Conservation (phyloP, 2,329 filamentous ascomycete species). For the Zopfia rhizophila region DNA sequence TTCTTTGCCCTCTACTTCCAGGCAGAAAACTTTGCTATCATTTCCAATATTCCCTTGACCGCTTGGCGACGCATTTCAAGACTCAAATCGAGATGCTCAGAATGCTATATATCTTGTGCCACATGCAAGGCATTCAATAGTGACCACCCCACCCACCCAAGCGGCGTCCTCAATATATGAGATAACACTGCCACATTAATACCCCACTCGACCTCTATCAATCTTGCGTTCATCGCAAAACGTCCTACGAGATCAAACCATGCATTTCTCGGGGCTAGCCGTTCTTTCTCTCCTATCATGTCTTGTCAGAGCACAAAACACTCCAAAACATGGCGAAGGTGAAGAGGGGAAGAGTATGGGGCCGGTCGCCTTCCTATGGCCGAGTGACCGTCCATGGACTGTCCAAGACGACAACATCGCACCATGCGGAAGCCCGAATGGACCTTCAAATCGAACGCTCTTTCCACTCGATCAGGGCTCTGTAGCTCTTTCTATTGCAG, state of each 20-base stretch:
- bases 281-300: background rate
- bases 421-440: constrained; percentile 66
- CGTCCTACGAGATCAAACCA: constrained; percentile 1
- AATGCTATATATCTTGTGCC: constrained; percentile 17
- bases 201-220: constrained; percentile 3
- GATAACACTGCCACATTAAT: background rate
- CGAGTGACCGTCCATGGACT: constrained; percentile 66
- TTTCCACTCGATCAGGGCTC: constrained; percentile 68
- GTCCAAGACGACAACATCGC: constrained; percentile 65
- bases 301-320: constrained; percentile 21
- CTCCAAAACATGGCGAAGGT: constrained; percentile 34
- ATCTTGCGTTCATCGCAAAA: background rate
- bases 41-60: constrained; percentile 26
- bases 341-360: constrained; percentile 57
- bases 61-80: constrained; percentile 27
- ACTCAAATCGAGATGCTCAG: constrained; percentile 15
- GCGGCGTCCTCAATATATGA: constrained; percentile 12
- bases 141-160: constrained; percentile 4
- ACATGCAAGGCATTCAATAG: constrained; percentile 4
- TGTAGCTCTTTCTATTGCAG: constrained; percentile 66
- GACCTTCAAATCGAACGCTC: constrained; percentile 61
- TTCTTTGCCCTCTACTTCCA: background rate
- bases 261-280: constrained; percentile 7
- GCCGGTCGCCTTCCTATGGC: constrained; percentile 71
- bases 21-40: background rate